These are phyloP conservation scores for Penicillium goetzii DNA, from an alignment of 495 filamentous ascomycete species.

Conservation along the genomic window DNA sequence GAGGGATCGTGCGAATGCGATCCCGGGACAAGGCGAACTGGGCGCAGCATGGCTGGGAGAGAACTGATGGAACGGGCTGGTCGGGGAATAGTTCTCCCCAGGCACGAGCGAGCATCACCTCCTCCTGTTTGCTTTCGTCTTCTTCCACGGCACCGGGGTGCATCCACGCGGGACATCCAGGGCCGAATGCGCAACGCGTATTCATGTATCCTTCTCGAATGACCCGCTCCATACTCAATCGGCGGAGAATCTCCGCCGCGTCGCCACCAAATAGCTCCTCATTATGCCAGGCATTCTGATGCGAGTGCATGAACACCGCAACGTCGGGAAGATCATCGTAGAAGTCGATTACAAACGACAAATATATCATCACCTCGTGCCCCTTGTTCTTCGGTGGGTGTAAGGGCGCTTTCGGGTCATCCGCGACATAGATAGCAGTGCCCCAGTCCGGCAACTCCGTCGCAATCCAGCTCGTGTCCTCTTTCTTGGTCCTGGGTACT, in stretches of 20 bases:
- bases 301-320: slow-evolving; percentile 70
- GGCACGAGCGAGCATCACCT: slow-evolving; percentile 56
- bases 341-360: slow-evolving; percentile 72
- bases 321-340: slow-evolving; percentile 71
- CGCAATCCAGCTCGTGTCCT: slow-evolving; percentile 65
- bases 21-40: slow-evolving; percentile 67
- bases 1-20: slow-evolving; percentile 59
- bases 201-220: slow-evolving; percentile 67
- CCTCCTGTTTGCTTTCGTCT: slow-evolving; percentile 60
- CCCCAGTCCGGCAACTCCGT: slow-evolving; percentile 58
- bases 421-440: slow-evolving; percentile 66
- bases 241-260: slow-evolving; percentile 55
- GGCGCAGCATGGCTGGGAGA: slow-evolving; percentile 65
- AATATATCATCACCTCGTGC: slow-evolving; percentile 76
- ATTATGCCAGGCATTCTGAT: slow-evolving; percentile 70
- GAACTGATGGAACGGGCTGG: slow-evolving; percentile 55
- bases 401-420: slow-evolving; percentile 60
- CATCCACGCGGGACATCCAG: slow-evolving; percentile 69
- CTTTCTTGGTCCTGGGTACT: slow-evolving; percentile 56
- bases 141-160: slow-evolving; percentile 59
- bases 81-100: slow-evolving; percentile 63
- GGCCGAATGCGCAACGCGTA: slow-evolving; percentile 61
- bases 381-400: slow-evolving; percentile 76
- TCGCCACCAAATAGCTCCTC: slow-evolving; percentile 55
- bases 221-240: slow-evolving; percentile 57